Evolutionary conservation across 2,329 filamentous ascomycete genomes (phyloP).

Genomic region (Penicillium sp.): DNA sequence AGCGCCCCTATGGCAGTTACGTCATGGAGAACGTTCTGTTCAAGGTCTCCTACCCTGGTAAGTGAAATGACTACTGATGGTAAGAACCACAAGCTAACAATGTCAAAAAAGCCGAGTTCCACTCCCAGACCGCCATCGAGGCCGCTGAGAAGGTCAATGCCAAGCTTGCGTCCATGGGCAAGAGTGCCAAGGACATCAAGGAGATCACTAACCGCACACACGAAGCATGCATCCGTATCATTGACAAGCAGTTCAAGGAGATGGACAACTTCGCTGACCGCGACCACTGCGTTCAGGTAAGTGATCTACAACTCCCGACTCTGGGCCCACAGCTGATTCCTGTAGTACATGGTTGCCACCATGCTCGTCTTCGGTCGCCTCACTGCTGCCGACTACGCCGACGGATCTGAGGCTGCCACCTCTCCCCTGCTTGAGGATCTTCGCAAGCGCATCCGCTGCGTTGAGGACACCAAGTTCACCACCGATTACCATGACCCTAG

Average conservation of each 20-base stretch:
- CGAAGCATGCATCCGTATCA: conserved; percentile 97
- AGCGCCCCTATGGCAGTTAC: conserved; percentile 94
- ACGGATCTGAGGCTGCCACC: conserved; percentile 88
- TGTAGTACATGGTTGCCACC: conserved; percentile 86
- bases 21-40: conserved; percentile 99
- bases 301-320: conserved; percentile 4
- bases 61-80: conserved; percentile 28
- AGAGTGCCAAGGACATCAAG: conserved; percentile 92
- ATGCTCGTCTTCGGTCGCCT: conserved; percentile 97
- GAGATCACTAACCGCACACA: conserved; percentile 91
- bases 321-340: neutral
- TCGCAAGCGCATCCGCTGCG: conserved; percentile 89
- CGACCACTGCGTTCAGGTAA: conserved; percentile 92
- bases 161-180: conserved; percentile 80
- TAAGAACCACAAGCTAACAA: neutral
- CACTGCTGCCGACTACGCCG: conserved; percentile 88
- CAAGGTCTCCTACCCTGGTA: conserved; percentile 98
- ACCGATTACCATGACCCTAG: conserved; percentile 91
- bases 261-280: conserved; percentile 99
- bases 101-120: conserved; percentile 73
- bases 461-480: conserved; percentile 95
- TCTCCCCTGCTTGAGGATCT: conserved; percentile 88
- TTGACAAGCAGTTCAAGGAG: conserved; percentile 99
- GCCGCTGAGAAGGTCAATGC: conserved; percentile 85
- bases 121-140: conserved; percentile 97